Evolutionary conservation across 2,329 filamentous ascomycete genomes (phyloP).

Genomic region (Verticillium nubilum): DNA sequence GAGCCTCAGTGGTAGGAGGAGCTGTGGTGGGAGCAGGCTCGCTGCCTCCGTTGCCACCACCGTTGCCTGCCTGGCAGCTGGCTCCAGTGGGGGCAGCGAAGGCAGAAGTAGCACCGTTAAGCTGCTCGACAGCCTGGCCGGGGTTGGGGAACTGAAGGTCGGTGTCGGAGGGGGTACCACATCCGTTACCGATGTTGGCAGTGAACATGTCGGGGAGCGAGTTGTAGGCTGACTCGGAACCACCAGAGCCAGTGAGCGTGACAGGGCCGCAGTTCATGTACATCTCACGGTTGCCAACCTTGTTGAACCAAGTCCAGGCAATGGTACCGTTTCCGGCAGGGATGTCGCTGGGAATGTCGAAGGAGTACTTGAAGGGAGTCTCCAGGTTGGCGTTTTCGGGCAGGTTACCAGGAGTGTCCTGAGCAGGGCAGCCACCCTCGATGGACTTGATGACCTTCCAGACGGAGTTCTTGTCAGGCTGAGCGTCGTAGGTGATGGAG

Average conservation of each 20-base stretch:
- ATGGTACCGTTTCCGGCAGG: conserved; percentile 72
- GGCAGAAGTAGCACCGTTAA: conserved; percentile 31
- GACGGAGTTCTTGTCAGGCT: conserved; percentile 57
- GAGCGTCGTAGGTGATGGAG: conserved; percentile 72
- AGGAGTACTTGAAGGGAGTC: conserved; percentile 58
- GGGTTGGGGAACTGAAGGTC: conserved; percentile 66
- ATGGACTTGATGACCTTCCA: conserved; percentile 92
- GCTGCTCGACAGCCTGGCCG: conserved; percentile 50
- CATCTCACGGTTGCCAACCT: conserved; percentile 87
- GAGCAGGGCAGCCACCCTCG: conserved; percentile 75
- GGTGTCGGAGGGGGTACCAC: conserved; percentile 44
- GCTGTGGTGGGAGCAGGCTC: conserved; percentile 13
- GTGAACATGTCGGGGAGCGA: conserved; percentile 69
- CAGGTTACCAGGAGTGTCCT: conserved; percentile 51
- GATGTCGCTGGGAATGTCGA: conserved; percentile 65
- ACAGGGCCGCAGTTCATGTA: conserved; percentile 95
- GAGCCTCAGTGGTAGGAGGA: conserved; percentile 13
- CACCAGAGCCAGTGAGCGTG: conserved; percentile 50
- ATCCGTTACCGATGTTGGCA: conserved; percentile 60
- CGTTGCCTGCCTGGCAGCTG: conserved; percentile 8
- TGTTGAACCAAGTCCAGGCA: conserved; percentile 95
- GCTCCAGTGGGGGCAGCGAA: conserved; percentile 21
- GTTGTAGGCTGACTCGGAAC: conserved; percentile 47
- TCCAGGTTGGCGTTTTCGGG: conserved; percentile 34
- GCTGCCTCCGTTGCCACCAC: conserved; percentile 3